phyloP scores from a whole-genome alignment of 83 land plant species.

The Picea abies region DNA sequence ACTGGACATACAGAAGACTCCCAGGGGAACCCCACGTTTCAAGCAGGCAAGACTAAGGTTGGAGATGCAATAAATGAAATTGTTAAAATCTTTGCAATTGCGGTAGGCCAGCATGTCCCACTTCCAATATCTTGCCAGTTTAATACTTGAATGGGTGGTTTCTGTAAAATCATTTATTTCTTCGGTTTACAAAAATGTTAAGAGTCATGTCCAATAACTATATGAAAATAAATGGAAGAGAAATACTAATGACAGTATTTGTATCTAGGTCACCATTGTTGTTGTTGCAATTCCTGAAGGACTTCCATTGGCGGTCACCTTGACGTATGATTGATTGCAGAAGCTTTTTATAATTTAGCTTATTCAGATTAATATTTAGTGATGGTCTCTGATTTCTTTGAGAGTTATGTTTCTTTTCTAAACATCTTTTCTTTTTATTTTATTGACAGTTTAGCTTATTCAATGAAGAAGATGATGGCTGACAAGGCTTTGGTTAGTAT shows the following conservation, averaged over 20 bases:
- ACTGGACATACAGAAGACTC: constrained; percentile 52
- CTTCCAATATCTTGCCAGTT: too few relatives aligned
- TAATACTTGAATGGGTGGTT: neutral
- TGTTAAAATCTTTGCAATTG: constrained; percentile 73
- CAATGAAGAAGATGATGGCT: constrained; percentile 30
- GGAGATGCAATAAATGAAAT: constrained; percentile 54
- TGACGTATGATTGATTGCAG: constrained; percentile 54
- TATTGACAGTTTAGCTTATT: constrained; percentile 14
- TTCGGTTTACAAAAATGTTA: too few relatives aligned
- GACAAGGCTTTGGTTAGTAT: constrained; percentile 30
- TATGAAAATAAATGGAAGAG: too few relatives aligned
- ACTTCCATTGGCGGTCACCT: constrained; percentile 88
- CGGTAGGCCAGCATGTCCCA: constrained; percentile 39
- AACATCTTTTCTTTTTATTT: neutral
- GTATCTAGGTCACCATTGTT: constrained; percentile 80
- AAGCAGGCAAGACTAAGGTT: constrained; percentile 39
- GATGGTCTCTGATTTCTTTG: neutral
- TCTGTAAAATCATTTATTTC: too few relatives aligned
- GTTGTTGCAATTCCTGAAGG: constrained; percentile 98
- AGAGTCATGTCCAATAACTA: too few relatives aligned
- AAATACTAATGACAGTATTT: neutral
- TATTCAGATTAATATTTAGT: neutral
- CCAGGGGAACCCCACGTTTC: constrained; percentile 35
- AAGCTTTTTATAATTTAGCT: neutral
- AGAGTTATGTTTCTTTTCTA: neutral